Evolutionary conservation across 2,329 filamentous ascomycete species (phyloP), one percentile per base, ranked within the genome.

Genomic region (Ophiostoma sp.): DNA sequence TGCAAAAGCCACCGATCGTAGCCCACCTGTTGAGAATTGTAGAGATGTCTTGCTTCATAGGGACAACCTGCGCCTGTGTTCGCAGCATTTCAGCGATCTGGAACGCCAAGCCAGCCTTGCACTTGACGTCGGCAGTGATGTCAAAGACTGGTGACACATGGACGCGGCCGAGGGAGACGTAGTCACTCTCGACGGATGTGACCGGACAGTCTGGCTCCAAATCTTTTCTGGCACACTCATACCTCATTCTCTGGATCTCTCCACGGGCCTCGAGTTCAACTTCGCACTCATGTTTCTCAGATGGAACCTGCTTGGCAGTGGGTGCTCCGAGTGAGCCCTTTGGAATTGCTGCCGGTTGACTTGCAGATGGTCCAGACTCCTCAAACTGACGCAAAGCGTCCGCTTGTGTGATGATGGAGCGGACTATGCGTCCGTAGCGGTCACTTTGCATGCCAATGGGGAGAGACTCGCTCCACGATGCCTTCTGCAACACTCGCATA

Each of bases 391-490:
- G 73, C 0, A 82, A 74, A 0, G 73, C 72, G 0, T 73, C 73
- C 0, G 80, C 81, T 23, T 78, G 77, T 0, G 39, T 44, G 0
- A 78, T 27, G 13, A 83, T 78, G 0, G 67, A 27, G 4, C 73
- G 67, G 0, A 78, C 77, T 0, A 80, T 70, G 5, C 74, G 73
- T 3, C 75, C 74, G 17, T 79, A 77, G 0, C 75, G 76, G 44
- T 83, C 81, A 36, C 80, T 79, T 44, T 83, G 82, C 17, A 80
- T 76, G 0, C 74, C 75, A 1, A 73, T 72, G 0, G 81, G 79
- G 1, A 81, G 68, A 2, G 72, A 1, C 0, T 70, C 1, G 60
- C 78, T 72, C 81, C 81, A 83, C 0, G 4, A 31, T 1, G 78
- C 78, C 0, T 72, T 79, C 52, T 82, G 80, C 71, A 81, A 77